A percentile compares a stretch with the other conserved stretches of the same genome.
Conservation (phyloP, 805 yeast species). For the Alloascoidea africana region DNA sequence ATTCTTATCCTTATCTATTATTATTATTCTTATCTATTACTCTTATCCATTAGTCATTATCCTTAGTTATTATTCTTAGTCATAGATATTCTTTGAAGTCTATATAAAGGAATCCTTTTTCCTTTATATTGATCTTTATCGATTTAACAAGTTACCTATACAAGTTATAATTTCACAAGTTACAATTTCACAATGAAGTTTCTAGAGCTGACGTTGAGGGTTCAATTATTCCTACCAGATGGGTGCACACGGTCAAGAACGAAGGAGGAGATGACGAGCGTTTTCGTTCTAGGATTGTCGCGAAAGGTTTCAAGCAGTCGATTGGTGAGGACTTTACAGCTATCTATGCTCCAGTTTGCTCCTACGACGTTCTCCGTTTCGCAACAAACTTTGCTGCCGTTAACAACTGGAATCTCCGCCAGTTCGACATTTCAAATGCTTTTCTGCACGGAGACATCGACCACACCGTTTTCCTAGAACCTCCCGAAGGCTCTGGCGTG, state of each 20-base stretch:
- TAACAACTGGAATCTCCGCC: neutral
- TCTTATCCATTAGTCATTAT: too few species aligned
- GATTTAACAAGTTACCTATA: too few species aligned
- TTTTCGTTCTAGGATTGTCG: neutral
- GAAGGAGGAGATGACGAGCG: slow-evolving; percentile 1
- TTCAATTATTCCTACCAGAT: neutral
- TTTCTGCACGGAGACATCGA: neutral
- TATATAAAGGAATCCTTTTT: too few species aligned
- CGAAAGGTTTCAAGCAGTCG: neutral
- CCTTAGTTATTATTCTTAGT: too few species aligned
- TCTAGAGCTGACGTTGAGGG: neutral
- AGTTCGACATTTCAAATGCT: neutral
- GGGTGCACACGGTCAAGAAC: neutral
- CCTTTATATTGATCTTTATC: too few species aligned
- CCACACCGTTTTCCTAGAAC: neutral
- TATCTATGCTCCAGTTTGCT: slow-evolving; percentile 1
- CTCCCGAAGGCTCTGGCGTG: neutral
- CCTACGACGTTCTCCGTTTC: neutral
- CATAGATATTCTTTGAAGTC: too few species aligned
- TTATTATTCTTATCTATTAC: too few species aligned
- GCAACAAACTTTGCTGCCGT: neutral
- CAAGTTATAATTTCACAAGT: too few species aligned
- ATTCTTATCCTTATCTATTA: too few species aligned
- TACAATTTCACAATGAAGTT: too few species aligned
- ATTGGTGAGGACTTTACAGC: neutral